Base-by-base conservation (phyloP, 2,329 filamentous ascomycete genomes). In the Aspergillus calidoustus region DNA sequence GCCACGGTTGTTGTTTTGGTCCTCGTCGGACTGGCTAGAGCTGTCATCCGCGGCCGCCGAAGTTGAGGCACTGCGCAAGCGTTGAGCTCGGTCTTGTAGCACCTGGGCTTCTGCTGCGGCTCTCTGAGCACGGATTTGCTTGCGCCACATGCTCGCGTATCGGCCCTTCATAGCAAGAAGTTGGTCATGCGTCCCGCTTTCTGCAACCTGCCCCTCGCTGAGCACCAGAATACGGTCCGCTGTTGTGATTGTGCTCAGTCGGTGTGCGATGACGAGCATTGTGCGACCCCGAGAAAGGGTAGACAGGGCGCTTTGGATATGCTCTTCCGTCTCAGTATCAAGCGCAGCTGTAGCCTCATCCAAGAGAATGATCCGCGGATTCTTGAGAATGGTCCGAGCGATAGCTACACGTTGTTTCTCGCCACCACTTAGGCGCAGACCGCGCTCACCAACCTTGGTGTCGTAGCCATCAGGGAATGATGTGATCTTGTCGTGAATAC, bases 351-450 rank as follows among this genome's bases (percentile, higher is more conserved):
- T 97, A 13, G 93, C 93, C 78, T 97, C 93, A 74, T 97, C 93
- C 44, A 97, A 83, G 79, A 97, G 90, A 72, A 97, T 96, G 71
- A 97, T 93, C 55, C 90, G 89, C 1, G 93, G 93, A 68, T 96
- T 88, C 78, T 97, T 97, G 67, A 97, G 84, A 66, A 97, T 95
- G 0, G 93, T 96, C 57, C 93, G 89, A 22, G 93, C 93, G 76
- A 97, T 97, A 3, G 93, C 93, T 52, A 97, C 92, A 55, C 93
- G 89, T 76, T 97, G 93, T 76, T 96, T 96, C 78, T 97, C 93
- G 56, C 93, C 93, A 61, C 93, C 93, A 63, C 92, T 96, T 3
- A 97, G 83, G 55, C 92, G 88, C 53, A 97, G 83, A 34, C 93
- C 93, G 63, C 93, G 89, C 77, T 97, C 93, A 66, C 93, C 93